Percentiles rank a stretch among this genome's conserved stretches.
These are phyloP conservation scores for Melampsora occidentalis DNA, from an alignment of 1,284 basidiomycete species.

Conservation along the genomic window DNA sequence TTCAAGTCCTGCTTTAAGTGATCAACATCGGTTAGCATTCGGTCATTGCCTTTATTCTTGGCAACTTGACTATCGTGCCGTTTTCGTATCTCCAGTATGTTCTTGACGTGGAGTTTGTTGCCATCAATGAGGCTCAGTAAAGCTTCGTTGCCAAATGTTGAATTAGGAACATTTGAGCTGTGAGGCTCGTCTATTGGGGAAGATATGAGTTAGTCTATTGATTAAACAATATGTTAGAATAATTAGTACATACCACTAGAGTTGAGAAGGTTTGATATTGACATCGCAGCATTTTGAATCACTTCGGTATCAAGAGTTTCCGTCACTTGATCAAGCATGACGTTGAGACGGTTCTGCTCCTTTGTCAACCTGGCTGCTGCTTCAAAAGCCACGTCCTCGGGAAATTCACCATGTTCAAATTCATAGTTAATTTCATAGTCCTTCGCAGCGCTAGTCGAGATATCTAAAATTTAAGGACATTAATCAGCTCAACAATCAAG, in stretches of 20 bases:
- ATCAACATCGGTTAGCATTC: background rate
- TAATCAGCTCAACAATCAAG: background rate
- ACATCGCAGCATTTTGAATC: constrained; percentile 14
- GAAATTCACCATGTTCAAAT: background rate
- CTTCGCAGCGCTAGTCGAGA: background rate
- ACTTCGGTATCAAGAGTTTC: background rate
- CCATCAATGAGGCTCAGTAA: background rate
- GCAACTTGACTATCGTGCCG: constrained; percentile 13
- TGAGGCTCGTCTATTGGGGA: background rate
- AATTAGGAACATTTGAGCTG: background rate
- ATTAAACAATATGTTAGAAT: background rate
- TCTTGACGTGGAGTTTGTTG: background rate
- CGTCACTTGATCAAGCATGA: background rate
- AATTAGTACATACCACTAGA: background rate
- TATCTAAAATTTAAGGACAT: background rate
- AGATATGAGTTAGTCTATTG: background rate
- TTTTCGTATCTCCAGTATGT: constrained; percentile 12
- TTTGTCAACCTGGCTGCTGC: background rate
- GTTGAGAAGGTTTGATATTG: constrained; percentile 20
- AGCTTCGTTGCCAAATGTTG: background rate
- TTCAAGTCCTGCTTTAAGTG: background rate
- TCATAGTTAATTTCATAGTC: constrained; percentile 5
- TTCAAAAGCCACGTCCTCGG: background rate
- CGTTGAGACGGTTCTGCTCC: background rate
- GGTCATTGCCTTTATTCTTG: background rate